Evolutionary conservation across 164 flowering plant species (phyloP), one percentile per base, ranked within the genome.

Genomic region (Vitis amurensis): DNA sequence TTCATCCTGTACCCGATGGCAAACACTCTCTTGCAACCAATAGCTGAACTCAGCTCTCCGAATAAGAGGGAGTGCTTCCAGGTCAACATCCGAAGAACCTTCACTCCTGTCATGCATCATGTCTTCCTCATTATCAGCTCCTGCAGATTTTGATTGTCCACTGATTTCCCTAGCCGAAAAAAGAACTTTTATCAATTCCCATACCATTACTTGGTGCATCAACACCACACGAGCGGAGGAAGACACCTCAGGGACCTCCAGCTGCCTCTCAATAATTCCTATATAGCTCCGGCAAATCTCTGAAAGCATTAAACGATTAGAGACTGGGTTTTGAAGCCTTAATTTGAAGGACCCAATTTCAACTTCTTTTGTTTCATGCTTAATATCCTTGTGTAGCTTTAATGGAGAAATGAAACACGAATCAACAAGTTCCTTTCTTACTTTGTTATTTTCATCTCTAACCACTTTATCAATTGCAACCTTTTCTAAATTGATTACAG

Each of bases 21-120:
- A 87, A 62, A 96, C 97, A 89, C 93, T 87, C 77, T 96, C 99
- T 79, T 89, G 97, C 83, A 96, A 82, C 99, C 98, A 96, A 74
- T 74, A 85, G 72, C 99, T 96, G 77, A 96, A 96, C 71, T 90
- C 91, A 44, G 99, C 97, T 75, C 97, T 87, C 31, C 97, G 89
- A 60, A 93, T 76, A 74, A 90, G 83, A 59, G 96, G 90, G 68
- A 90, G 91, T 55, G 99, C 96, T 79, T 92, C 97, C 14, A 50
- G 68, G 31, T 93, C 97, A 70, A 81, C 79, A 47, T 85, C 91
- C 12, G 84, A 75, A 64, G 83, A 76, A 63, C 79, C 84, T 61
- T 86, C 91, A 84, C 74, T 86, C 31, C 74, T 73, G 75, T 92
- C 99, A 73, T 82, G 81, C 86, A 95, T 85, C 86, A 88, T 85